These are phyloP conservation scores for Cyclotella choctawhatcheeana DNA, from an alignment of 108 stramenopile species.

Conservation along the genomic window DNA sequence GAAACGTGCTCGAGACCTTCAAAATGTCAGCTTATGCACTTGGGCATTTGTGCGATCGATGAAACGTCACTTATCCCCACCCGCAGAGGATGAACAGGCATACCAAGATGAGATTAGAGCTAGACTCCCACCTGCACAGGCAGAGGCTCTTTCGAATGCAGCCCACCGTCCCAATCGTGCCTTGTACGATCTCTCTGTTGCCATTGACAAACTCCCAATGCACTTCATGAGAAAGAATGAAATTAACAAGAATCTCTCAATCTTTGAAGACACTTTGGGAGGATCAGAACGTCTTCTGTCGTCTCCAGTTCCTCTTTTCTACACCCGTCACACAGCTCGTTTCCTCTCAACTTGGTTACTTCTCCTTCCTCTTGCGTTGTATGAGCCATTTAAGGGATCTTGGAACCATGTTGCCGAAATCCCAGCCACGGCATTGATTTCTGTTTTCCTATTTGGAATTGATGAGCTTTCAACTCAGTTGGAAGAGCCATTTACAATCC, in stretches of 20 bases:
- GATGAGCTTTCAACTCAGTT: constrained; percentile 85
- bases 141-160: constrained; percentile 61
- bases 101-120: constrained; percentile 57
- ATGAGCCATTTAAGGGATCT: constrained; percentile 67
- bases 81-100: constrained; percentile 66
- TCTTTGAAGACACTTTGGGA: constrained; percentile 81
- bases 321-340: constrained; percentile 75
- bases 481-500: constrained; percentile 89
- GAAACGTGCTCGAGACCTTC: constrained; percentile 56
- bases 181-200: constrained; percentile 66
- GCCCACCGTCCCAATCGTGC: constrained; percentile 82
- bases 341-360: constrained; percentile 83
- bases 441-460: constrained; percentile 80
- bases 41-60: constrained; percentile 78
- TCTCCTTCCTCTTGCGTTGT: constrained; percentile 75
- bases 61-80: constrained; percentile 78
- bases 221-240: constrained; percentile 78
- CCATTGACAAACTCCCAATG: constrained; percentile 82
- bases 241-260: constrained; percentile 67
- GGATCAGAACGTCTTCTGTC: constrained; percentile 67
- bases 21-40: constrained; percentile 59
- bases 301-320: constrained; percentile 77
- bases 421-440: constrained; percentile 65
- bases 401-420: constrained; percentile 86
- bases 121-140: constrained; percentile 63